Conservation (phyloP, 2,329 filamentous ascomycete genomes). For the Drechslerella stenobrocha region DNA sequence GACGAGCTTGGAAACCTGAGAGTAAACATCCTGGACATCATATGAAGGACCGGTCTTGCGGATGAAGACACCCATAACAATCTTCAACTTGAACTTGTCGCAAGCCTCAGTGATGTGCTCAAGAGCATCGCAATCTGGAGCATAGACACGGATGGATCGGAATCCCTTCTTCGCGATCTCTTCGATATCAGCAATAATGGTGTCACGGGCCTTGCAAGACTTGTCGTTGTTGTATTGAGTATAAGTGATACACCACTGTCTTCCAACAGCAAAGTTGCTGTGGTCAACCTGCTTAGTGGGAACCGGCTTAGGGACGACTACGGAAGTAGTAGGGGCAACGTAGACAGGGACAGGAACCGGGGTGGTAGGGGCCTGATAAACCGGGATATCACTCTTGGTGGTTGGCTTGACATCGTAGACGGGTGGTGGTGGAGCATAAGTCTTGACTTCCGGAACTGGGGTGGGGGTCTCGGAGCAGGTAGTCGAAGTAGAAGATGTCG, state of each 20-base stretch:
- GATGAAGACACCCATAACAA: conserved; percentile 89
- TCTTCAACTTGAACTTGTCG: conserved; percentile 68
- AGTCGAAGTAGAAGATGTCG: conserved; percentile 52
- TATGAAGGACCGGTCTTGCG: conserved; percentile 61
- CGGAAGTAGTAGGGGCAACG: conserved; percentile 52
- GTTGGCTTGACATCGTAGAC: conserved; percentile 12
- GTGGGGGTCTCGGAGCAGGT: conserved; percentile 21
- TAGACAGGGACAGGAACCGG: conserved; percentile 48
- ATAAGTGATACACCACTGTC: conserved; percentile 76
- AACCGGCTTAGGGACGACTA: conserved; percentile 37
- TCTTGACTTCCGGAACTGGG: conserved; percentile 39
- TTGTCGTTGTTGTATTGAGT: conserved; percentile 68
- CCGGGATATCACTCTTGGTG: conserved; percentile 8
- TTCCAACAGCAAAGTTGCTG: conserved; percentile 53
- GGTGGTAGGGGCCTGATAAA: conserved; percentile 49
- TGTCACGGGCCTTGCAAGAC: conserved; percentile 66
- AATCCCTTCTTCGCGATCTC: conserved; percentile 69
- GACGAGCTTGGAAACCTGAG: conserved; percentile 73
- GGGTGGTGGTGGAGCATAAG: conserved; percentile 31
- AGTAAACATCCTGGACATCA: conserved; percentile 62
- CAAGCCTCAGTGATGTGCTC: conserved; percentile 72
- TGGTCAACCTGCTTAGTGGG: conserved; percentile 39
- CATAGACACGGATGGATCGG: conserved; percentile 77
- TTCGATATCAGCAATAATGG: conserved; percentile 66
- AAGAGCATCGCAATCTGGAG: conserved; percentile 84